These are phyloP conservation scores for Aphanomyces invadans DNA, from an alignment of 352 stramenopile species.

Conservation along the genomic window DNA sequence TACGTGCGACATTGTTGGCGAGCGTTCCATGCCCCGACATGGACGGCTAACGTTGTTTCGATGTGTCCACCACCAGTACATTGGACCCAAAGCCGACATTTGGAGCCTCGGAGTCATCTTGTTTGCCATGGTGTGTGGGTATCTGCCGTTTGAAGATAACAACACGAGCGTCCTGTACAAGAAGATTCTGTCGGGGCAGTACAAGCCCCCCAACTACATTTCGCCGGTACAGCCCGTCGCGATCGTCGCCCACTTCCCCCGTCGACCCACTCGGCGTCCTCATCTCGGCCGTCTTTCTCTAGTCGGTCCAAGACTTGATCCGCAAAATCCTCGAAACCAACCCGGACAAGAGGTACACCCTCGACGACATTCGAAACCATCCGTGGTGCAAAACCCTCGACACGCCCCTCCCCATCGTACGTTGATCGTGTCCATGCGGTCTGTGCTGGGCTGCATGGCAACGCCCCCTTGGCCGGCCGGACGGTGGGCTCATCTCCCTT, in stretches of 20 bases:
- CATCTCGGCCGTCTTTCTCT: neutral
- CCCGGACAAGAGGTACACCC: conserved; percentile 61
- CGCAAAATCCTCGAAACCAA: conserved; percentile 76
- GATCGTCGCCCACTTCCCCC: neutral
- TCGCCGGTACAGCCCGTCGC: conserved; percentile 34
- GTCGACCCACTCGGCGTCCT: neutral
- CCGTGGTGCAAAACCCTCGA: conserved; percentile 52
- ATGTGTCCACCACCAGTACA: conserved; percentile 39
- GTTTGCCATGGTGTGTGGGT: conserved; percentile 88
- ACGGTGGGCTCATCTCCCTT: no score
- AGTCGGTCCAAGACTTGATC: conserved; percentile 73
- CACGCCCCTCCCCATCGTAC: conserved; percentile 20
- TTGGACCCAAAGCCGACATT: conserved; percentile 77
- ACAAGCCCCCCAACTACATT: conserved; percentile 71
- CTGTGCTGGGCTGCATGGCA: no score
- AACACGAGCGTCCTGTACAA: conserved; percentile 90
- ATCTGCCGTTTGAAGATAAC: conserved; percentile 88
- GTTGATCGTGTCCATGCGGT: neutral
- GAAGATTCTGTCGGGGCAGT: conserved; percentile 86
- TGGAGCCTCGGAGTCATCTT: conserved; percentile 91
- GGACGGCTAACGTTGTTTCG: no score
- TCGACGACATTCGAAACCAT: conserved; percentile 73
- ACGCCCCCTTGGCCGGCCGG: no score
- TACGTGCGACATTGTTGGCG: neutral
- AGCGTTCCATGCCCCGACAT: no score